These are phyloP conservation scores for Alternaria tenuissima DNA, from an alignment of 2,329 filamentous ascomycete genomes.

Conservation along the genomic window DNA sequence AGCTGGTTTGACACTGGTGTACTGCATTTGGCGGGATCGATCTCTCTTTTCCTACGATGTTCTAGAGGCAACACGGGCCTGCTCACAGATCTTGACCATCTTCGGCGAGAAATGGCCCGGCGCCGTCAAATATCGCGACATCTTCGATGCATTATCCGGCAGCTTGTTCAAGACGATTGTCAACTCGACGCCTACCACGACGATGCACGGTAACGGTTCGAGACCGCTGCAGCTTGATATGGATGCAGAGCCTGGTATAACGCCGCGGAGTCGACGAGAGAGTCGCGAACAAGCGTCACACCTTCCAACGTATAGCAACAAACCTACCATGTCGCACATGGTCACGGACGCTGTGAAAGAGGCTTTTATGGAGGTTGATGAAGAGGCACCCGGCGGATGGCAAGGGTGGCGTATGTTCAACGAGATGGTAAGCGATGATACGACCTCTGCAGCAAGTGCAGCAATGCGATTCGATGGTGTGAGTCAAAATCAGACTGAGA, in stretches of 20 bases:
- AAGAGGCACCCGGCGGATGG: conserved; percentile 38
- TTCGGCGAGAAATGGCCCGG: conserved; percentile 41
- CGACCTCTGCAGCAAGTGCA: not conserved
- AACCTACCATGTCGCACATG: conserved; percentile 19
- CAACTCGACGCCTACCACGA: not conserved
- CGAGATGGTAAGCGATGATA: conserved; percentile 31
- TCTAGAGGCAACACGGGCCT: conserved; percentile 35
- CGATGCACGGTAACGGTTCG: not conserved
- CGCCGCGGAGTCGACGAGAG: not conserved
- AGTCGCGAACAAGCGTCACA: conserved; percentile 2
- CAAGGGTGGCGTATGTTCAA: conserved; percentile 42
- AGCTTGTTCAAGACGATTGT: conserved; percentile 27
- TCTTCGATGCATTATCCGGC: conserved; percentile 34
- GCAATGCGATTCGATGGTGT: conserved; percentile 2
- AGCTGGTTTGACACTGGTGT: conserved; percentile 35
- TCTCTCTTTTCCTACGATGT: conserved; percentile 36
- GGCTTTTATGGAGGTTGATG: conserved; percentile 41
- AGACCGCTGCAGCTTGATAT: conserved; percentile 11
- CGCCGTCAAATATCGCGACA: conserved; percentile 39
- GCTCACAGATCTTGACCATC: conserved; percentile 36
- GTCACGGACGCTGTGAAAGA: conserved; percentile 39
- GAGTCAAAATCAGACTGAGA: conserved; percentile 13
- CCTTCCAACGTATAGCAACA: not conserved
- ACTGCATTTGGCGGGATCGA: conserved; percentile 39
- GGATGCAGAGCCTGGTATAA: conserved; percentile 5